Evolutionary conservation across 805 yeast genomes (phyloP).

Genomic region (Cyberlindnera lachancei): DNA sequence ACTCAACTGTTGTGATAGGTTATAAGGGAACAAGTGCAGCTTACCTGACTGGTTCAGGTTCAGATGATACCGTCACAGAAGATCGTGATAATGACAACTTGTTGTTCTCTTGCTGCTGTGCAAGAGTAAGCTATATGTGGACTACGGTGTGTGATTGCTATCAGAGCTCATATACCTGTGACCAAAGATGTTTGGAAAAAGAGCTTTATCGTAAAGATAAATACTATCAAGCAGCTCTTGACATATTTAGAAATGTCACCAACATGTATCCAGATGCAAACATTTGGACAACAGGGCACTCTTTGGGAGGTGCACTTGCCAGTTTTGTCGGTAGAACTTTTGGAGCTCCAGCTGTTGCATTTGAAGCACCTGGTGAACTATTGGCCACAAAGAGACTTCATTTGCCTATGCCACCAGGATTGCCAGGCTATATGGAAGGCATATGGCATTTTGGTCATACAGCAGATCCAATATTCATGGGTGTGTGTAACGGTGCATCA

Average conservation of each 20-base stretch:
- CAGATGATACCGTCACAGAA: conserved; percentile 73
- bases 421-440: conserved; percentile 68
- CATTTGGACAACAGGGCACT: conserved; percentile 93
- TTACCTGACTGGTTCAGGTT: conserved; percentile 65
- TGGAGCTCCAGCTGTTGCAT: conserved; percentile 85
- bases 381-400: conserved; percentile 80
- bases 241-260: conserved; percentile 68
- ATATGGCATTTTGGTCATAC: conserved; percentile 96
- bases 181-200: conserved; percentile 76
- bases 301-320: conserved; percentile 85
- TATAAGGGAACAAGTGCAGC: conserved; percentile 92
- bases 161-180: conserved; percentile 75
- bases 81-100: conserved; percentile 87
- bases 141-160: conserved; percentile 93
- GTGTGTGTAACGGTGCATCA: conserved; percentile 91
- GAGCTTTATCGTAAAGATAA: conserved; percentile 69
- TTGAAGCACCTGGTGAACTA: conserved; percentile 89
- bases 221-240: conserved; percentile 73
- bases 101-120: conserved; percentile 93
- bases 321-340: conserved; percentile 78
- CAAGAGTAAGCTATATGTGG: conserved; percentile 87
- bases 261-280: conserved; percentile 57
- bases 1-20: conserved; percentile 61
- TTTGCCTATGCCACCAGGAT: conserved; percentile 88
- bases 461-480: conserved; percentile 95